These are phyloP conservation scores for Alternaria sp. DNA, from an alignment of 2,329 filamentous ascomycete genomes.

Conservation along the genomic window DNA sequence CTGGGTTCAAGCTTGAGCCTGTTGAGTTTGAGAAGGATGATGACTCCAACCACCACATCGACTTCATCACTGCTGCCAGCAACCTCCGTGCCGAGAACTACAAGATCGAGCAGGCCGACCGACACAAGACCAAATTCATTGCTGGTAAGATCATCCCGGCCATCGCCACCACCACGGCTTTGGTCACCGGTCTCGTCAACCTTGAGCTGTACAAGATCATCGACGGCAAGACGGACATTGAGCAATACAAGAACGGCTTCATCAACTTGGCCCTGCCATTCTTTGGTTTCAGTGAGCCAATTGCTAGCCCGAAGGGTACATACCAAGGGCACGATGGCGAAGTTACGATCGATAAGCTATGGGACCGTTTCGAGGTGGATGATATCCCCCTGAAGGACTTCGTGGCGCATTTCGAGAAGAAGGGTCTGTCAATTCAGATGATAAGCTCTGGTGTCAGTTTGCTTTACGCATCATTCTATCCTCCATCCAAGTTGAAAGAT, in stretches of 20 bases:
- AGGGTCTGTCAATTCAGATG: constrained; percentile 86
- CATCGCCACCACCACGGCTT: constrained; percentile 94
- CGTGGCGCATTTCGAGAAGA: constrained; percentile 77
- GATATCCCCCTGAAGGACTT: constrained; percentile 87
- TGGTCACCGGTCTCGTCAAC: constrained; percentile 92
- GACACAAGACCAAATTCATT: constrained; percentile 99
- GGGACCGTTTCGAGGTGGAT: constrained; percentile 93
- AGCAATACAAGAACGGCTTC: constrained; percentile 99
- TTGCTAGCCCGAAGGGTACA: constrained; percentile 88
- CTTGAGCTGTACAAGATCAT: constrained; percentile 96
- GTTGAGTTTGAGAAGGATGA: constrained; percentile 99
- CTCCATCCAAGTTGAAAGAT: constrained; percentile 81
- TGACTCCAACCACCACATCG: constrained; percentile 96
- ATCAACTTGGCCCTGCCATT: constrained; percentile 95
- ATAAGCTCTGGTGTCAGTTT: constrained; percentile 96
- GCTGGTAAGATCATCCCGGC: constrained; percentile 99
- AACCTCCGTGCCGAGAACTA: constrained; percentile 98
- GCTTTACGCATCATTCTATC: constrained; percentile 93
- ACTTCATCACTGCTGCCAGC: constrained; percentile 97
- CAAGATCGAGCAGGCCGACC: constrained; percentile 89
- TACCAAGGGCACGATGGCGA: constrained; percentile 80
- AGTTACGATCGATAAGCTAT: constrained; percentile 91
- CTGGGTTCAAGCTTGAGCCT: constrained; percentile 85
- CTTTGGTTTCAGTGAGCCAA: constrained; percentile 97
- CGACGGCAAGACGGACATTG: constrained; percentile 93